Conservation (phyloP, 2,329 filamentous ascomycete species). For the Lachnellula suecica region DNA sequence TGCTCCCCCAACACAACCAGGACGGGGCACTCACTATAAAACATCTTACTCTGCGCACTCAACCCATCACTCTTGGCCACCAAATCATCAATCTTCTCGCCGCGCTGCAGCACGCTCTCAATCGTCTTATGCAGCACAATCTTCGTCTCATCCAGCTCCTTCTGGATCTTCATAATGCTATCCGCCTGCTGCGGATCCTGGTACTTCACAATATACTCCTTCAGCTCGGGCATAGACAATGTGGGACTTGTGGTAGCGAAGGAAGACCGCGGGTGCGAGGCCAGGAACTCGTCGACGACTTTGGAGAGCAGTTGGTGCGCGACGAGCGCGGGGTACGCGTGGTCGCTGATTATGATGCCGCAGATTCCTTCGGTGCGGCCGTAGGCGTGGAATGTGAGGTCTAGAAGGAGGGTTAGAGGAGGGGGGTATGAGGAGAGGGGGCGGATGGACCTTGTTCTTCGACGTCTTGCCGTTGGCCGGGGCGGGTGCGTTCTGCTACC, state of each 20-base stretch:
- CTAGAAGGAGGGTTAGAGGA: constrained; percentile 33
- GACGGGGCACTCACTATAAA: constrained; percentile 67
- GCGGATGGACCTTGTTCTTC: constrained; percentile 68
- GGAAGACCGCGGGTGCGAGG: constrained; percentile 68
- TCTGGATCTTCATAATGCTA: constrained; percentile 93
- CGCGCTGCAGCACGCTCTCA: constrained; percentile 81
- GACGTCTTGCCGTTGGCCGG: constrained; percentile 82
- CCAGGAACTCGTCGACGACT: constrained; percentile 82
- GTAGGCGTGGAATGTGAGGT: constrained; percentile 78
- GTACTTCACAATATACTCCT: constrained; percentile 69
- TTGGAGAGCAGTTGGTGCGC: constrained; percentile 87
- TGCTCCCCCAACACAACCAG: not conserved
- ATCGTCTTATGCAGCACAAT: constrained; percentile 97
- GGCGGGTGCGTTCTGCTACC: constrained; percentile 79
- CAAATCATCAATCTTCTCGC: constrained; percentile 93
- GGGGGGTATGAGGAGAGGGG: not conserved
- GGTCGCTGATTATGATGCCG: constrained; percentile 75
- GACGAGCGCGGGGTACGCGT: constrained; percentile 73
- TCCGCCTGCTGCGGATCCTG: constrained; percentile 81
- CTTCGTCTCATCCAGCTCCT: constrained; percentile 96
- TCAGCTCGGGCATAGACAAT: constrained; percentile 69
- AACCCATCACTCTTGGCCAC: constrained; percentile 91
- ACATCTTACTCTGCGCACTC: constrained; percentile 94
- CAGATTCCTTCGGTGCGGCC: constrained; percentile 72
- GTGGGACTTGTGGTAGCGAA: constrained; percentile 57